Conservation (phyloP, 192 early-diverging fungal genomes). For the Mycoemilia scoparia region DNA sequence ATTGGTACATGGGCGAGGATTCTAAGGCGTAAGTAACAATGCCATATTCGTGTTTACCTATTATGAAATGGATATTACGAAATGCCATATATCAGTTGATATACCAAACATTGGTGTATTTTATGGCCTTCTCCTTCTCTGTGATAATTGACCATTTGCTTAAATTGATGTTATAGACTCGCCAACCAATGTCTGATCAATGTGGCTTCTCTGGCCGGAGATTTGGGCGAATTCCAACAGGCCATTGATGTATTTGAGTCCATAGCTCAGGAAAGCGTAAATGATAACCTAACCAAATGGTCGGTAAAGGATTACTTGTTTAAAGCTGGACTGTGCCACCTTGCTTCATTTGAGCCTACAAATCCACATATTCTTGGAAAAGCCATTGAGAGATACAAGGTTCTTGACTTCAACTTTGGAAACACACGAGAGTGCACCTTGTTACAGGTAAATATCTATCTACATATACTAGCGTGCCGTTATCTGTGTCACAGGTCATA, state of each 20-base stretch:
- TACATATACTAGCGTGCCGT: too few species aligned
- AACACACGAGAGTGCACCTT: slow-evolving; percentile 74
- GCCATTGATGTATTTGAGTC: slow-evolving; percentile 83
- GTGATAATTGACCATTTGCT: slow-evolving; percentile 20
- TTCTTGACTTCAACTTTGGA: slow-evolving; percentile 74
- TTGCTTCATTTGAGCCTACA: too few species aligned
- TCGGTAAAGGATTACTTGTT: slow-evolving; percentile 92
- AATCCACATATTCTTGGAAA: slow-evolving; percentile 60
- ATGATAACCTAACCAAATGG: slow-evolving; percentile 87
- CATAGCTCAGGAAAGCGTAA: slow-evolving; percentile 64
- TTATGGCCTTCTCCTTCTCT: not conserved
- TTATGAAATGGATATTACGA: not conserved
- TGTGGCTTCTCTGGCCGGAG: slow-evolving; percentile 76
- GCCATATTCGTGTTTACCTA: not conserved
- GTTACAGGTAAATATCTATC: too few species aligned
- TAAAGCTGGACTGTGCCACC: slow-evolving; percentile 83
- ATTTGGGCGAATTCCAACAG: slow-evolving; percentile 70
- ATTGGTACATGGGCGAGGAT: slow-evolving; percentile 87
- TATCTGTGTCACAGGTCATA: too few species aligned
- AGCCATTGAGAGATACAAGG: slow-evolving; percentile 61
- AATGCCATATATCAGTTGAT: not conserved
- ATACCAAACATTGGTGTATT: not conserved
- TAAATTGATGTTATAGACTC: too few species aligned
- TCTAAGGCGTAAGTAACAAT: too few species aligned
- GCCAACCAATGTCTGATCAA: slow-evolving; percentile 83